These are phyloP conservation scores for Fonsecaea monophora DNA, from an alignment of 2,329 filamentous ascomycete species.

Conservation along the genomic window DNA sequence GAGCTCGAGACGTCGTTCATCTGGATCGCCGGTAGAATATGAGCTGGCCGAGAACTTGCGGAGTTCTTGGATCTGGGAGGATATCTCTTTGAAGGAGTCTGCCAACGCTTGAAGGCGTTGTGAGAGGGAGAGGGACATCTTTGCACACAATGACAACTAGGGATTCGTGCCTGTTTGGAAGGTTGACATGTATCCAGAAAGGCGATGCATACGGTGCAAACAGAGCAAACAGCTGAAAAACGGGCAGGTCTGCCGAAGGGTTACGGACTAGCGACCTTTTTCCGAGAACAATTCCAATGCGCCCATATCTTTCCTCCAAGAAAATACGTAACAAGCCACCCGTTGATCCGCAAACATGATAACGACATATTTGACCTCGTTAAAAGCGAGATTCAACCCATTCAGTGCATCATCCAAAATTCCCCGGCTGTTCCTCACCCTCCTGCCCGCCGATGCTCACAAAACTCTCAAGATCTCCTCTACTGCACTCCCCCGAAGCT, in stretches of 20 bases:
- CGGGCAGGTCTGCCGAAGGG: slow-evolving; percentile 1
- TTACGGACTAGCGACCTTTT: not conserved
- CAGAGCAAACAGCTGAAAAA: slow-evolving; percentile 16
- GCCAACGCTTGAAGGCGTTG: slow-evolving; percentile 60
- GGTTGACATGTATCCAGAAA: not conserved
- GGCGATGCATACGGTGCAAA: slow-evolving; percentile 27
- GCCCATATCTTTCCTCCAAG: not conserved
- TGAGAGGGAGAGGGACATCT: slow-evolving; percentile 54
- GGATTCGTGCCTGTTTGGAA: not conserved
- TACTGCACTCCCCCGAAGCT: slow-evolving; percentile 71
- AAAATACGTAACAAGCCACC: not conserved
- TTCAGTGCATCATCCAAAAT: slow-evolving; percentile 81
- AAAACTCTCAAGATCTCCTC: slow-evolving; percentile 77
- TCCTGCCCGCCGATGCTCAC: slow-evolving; percentile 80
- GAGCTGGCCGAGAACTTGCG: slow-evolving; percentile 67
- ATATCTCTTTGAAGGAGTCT: slow-evolving; percentile 60
- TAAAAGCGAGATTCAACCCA: slow-evolving; percentile 88
- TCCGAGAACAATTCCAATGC: not conserved
- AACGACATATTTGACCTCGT: slow-evolving; percentile 64
- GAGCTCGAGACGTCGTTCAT: slow-evolving; percentile 70
- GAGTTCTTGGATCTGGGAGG: slow-evolving; percentile 63
- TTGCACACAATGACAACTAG: not conserved
- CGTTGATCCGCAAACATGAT: slow-evolving; percentile 32
- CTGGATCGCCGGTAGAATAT: slow-evolving; percentile 68
- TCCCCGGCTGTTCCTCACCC: slow-evolving; percentile 84